Evolutionary conservation across 2,329 filamentous ascomycete species (phyloP).

Genomic region (Neoascochyta sp.): DNA sequence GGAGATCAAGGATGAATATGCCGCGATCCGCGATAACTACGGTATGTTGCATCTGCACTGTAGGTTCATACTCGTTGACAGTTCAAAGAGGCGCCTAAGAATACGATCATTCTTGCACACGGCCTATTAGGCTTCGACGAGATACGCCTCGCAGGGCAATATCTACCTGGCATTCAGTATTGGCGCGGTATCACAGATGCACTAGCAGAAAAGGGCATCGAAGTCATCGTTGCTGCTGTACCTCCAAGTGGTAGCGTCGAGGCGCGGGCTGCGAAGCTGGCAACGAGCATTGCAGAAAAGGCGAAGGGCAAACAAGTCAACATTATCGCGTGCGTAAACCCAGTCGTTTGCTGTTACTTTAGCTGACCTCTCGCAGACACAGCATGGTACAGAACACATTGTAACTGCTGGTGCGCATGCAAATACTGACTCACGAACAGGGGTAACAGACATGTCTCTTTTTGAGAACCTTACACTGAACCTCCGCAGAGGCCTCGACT

Average conservation of each 20-base stretch:
- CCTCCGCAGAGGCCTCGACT: constrained; percentile 54
- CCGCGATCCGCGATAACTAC: constrained; percentile 56
- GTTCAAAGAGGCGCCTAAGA: constrained; percentile 36
- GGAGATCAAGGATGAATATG: constrained; percentile 59
- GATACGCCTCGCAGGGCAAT: constrained; percentile 51
- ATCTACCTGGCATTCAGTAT: constrained; percentile 58
- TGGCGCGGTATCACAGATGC: constrained; percentile 63
- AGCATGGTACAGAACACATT: constrained; percentile 42
- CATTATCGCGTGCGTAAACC: constrained; percentile 56
- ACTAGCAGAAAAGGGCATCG: constrained; percentile 52
- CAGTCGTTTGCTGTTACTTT: not conserved
- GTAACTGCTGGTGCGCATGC: not conserved
- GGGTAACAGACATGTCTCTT: constrained; percentile 27
- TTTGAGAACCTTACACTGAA: constrained; percentile 13
- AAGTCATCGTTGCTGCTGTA: constrained; percentile 60
- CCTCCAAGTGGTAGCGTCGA: constrained; percentile 59
- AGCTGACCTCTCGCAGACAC: constrained; percentile 46
- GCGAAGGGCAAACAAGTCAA: constrained; percentile 59
- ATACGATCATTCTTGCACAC: constrained; percentile 61
- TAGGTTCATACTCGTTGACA: constrained; percentile 9
- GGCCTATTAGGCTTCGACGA: constrained; percentile 65
- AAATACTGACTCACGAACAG: constrained; percentile 26
- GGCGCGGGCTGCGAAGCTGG: constrained; percentile 52
- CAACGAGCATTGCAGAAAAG: constrained; percentile 50
- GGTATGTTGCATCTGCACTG: constrained; percentile 44